Percentiles rank a stretch among this genome's conserved stretches.
Evolutionary conservation across 306 rosid genomes (phyloP).

Genomic region (Medicago arabica): DNA sequence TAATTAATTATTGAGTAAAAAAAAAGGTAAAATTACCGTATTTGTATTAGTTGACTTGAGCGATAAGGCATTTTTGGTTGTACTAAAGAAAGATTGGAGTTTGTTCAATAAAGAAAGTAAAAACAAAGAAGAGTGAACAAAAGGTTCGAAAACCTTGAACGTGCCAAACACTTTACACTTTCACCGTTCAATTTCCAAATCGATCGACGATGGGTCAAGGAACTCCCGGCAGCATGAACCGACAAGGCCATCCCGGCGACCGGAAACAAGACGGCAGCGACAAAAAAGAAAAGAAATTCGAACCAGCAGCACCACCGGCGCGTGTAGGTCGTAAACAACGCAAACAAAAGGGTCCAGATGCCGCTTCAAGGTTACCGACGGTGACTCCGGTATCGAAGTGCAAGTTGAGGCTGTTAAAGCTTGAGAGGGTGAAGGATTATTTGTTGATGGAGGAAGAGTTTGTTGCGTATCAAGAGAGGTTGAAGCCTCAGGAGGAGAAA

Average conservation of each 20-base stretch:
- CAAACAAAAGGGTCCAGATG: slow-evolving; percentile 92
- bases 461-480: slow-evolving; percentile 87
- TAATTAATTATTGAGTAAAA: no score
- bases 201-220: slow-evolving; percentile 59
- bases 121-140: neutral
- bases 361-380: slow-evolving; percentile 80
- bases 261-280: slow-evolving; percentile 73
- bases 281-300: slow-evolving; percentile 91
- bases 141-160: neutral
- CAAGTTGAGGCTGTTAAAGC: slow-evolving; percentile 80
- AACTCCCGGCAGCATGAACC: slow-evolving; percentile 89
- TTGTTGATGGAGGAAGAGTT: slow-evolving; percentile 96
- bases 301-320: slow-evolving; percentile 89
- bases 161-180: neutral
- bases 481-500: slow-evolving; percentile 96
- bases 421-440: slow-evolving; percentile 91
- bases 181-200: slow-evolving; percentile 22
- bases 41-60: no score
- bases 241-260: slow-evolving; percentile 80
- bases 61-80: no score
- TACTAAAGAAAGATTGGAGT: no score
- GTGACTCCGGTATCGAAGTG: slow-evolving; percentile 90
- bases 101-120: neutral
- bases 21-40: no score
- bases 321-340: slow-evolving; percentile 94